Percentiles rank a stretch among this genome's conserved stretches.
phyloP scores from a whole-genome alignment of 106 monocot genomes.

The Dioscorea alata region DNA sequence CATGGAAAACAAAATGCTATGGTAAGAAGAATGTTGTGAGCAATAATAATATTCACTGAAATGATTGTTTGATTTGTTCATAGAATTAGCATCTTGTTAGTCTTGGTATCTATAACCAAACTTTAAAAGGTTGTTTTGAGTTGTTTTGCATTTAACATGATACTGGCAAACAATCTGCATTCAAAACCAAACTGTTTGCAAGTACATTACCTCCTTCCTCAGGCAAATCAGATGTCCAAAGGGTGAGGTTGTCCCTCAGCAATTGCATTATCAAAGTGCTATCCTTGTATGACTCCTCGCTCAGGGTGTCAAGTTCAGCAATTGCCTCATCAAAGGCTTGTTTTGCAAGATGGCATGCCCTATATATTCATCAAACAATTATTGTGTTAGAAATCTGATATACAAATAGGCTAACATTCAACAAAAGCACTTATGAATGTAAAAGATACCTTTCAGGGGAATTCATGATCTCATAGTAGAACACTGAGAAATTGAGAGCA shows the following conservation, averaged over 20 bases:
- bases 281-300: slow-evolving; percentile 44
- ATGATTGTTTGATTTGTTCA: too few relatives aligned
- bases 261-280: slow-evolving; percentile 43
- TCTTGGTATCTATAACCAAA: too few relatives aligned
- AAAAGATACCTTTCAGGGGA: slow-evolving; percentile 26
- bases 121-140: too few relatives aligned
- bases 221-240: slow-evolving; percentile 44
- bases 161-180: too few relatives aligned
- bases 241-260: slow-evolving; percentile 40
- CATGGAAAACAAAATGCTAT: too few relatives aligned
- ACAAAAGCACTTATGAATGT: not conserved
- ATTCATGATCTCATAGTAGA: slow-evolving; percentile 40
- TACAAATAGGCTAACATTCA: not conserved
- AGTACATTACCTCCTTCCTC: slow-evolving; percentile 35
- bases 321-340: slow-evolving; percentile 43
- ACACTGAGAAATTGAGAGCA: slow-evolving; percentile 40
- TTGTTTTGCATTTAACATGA: too few relatives aligned
- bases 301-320: slow-evolving; percentile 39
- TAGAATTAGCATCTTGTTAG: too few relatives aligned
- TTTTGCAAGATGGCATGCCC: slow-evolving; percentile 44
- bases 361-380: slow-evolving; percentile 1
- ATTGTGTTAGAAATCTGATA: not conserved
- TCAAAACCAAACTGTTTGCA: too few relatives aligned
- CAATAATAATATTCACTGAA: too few relatives aligned
- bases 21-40: too few relatives aligned